Evolutionary conservation across 1,139 yeast genomes (phyloP).

Genomic region (Kluyveromyces sp.): DNA sequence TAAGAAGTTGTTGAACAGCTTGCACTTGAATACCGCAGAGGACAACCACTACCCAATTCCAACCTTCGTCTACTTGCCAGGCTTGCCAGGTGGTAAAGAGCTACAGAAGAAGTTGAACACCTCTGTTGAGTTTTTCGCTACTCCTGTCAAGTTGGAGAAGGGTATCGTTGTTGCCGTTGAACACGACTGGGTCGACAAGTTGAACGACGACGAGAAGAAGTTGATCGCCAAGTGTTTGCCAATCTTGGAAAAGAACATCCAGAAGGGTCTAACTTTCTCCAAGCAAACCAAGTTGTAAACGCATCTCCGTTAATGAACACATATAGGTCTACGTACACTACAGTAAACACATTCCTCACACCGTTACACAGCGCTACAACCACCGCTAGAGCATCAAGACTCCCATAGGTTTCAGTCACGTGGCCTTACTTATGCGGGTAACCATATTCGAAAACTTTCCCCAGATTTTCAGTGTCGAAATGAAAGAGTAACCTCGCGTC

Average conservation of each 20-base stretch:
- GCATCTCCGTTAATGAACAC: too few species aligned
- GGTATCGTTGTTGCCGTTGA: conserved; percentile 46
- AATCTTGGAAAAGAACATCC: conserved; percentile 50
- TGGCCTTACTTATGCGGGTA: too few species aligned
- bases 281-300: conserved; percentile 18
- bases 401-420: too few species aligned
- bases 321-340: neutral
- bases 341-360: neutral
- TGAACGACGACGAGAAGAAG: conserved; percentile 40
- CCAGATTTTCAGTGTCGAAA: neutral
- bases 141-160: conserved; percentile 47
- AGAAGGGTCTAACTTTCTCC: conserved; percentile 56
- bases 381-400: too few species aligned
- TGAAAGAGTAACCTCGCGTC: neutral
- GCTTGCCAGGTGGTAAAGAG: conserved; percentile 44
- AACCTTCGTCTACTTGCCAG: conserved; percentile 52
- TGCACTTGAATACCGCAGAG: conserved; percentile 18
- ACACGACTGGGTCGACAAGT: conserved; percentile 39
- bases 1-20: conserved; percentile 21
- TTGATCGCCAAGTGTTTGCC: conserved; percentile 46
- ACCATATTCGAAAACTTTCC: neutral
- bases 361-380: too few species aligned
- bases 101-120: conserved; percentile 34
- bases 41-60: conserved; percentile 32
- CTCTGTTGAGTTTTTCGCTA: conserved; percentile 50